phyloP scores from a whole-genome alignment of 2,329 filamentous ascomycete species.

The Fusarium begoniae region DNA sequence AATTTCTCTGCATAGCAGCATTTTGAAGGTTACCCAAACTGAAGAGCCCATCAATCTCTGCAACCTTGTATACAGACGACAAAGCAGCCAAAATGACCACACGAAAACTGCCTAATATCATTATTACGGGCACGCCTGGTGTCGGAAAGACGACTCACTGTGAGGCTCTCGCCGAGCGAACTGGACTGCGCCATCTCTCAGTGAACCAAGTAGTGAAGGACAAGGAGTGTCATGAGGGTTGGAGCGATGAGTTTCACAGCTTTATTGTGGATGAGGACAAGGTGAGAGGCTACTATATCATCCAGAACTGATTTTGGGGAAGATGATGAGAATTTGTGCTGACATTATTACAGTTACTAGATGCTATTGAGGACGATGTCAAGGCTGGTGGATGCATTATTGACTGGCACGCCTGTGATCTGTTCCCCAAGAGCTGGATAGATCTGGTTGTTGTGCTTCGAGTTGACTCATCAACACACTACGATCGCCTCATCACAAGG shows the following conservation, averaged over 20 bases:
- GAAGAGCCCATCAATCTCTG: constrained; percentile 36
- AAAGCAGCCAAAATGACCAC: constrained; percentile 42
- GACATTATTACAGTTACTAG: constrained; percentile 70
- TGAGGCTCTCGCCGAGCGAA: constrained; percentile 79
- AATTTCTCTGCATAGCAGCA: constrained; percentile 5
- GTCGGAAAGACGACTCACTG: constrained; percentile 96
- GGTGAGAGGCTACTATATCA: constrained; percentile 56
- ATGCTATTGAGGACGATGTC: constrained; percentile 85
- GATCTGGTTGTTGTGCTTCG: constrained; percentile 93
- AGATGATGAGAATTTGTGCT: not conserved
- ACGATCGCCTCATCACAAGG: constrained; percentile 83
- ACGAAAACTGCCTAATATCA: constrained; percentile 80
- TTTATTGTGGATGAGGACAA: constrained; percentile 98
- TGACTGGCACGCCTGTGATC: constrained; percentile 97
- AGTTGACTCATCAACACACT: constrained; percentile 80
- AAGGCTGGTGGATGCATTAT: constrained; percentile 85
- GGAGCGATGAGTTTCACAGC: constrained; percentile 83
- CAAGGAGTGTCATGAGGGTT: constrained; percentile 85
- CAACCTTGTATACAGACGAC: constrained; percentile 11
- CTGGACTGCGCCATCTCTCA: constrained; percentile 82
- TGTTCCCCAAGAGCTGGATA: constrained; percentile 93
- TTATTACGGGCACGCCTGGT: constrained; percentile 94
- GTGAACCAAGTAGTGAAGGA: constrained; percentile 95
- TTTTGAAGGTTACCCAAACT: constrained; percentile 8
- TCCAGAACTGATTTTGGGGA: not conserved